Percentiles rank a stretch among this genome's conserved stretches.
Conservation (phyloP, 1,284 basidiomycete genomes). For the Ceratobasidium sp. region DNA sequence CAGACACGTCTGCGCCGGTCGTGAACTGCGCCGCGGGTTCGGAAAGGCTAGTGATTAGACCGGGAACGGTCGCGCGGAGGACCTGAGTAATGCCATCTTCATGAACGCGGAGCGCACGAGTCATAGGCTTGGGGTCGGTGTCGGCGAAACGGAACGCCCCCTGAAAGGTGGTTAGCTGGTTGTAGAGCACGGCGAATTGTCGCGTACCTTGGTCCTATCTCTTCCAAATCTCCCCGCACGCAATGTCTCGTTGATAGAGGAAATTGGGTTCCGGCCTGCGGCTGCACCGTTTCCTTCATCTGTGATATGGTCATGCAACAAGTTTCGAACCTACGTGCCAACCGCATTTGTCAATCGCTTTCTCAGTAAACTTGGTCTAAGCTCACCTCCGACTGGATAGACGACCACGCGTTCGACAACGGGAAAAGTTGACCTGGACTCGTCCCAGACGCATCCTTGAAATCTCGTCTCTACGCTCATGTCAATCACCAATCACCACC, state of each 20-base stretch:
- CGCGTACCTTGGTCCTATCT: constrained; percentile 79
- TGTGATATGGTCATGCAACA: constrained; percentile 92
- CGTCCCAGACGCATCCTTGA: constrained; percentile 79
- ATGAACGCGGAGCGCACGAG: constrained; percentile 75
- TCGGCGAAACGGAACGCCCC: constrained; percentile 91
- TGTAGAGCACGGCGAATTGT: not conserved
- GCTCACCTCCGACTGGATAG: constrained; percentile 87
- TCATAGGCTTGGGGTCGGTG: constrained; percentile 78
- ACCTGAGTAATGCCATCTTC: constrained; percentile 89
- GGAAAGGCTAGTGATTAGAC: constrained; percentile 68
- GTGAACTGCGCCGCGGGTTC: constrained; percentile 72
- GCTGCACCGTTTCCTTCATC: constrained; percentile 85
- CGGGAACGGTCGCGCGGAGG: constrained; percentile 92
- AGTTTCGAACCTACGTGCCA: constrained; percentile 73
- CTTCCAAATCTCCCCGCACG: constrained; percentile 82
- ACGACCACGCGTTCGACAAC: constrained; percentile 89
- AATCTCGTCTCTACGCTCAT: constrained; percentile 76
- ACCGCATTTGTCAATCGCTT: constrained; percentile 46
- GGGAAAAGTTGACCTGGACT: constrained; percentile 80
- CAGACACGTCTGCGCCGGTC: constrained; percentile 70
- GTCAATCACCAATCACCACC: not conserved
- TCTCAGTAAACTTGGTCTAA: not conserved
- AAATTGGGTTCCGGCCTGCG: constrained; percentile 84
- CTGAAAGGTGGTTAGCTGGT: constrained; percentile 57
- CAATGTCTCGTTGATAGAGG: constrained; percentile 94